phyloP scores from a whole-genome alignment of 768 basidiomycete species.

The Boletus rubropictus region DNA sequence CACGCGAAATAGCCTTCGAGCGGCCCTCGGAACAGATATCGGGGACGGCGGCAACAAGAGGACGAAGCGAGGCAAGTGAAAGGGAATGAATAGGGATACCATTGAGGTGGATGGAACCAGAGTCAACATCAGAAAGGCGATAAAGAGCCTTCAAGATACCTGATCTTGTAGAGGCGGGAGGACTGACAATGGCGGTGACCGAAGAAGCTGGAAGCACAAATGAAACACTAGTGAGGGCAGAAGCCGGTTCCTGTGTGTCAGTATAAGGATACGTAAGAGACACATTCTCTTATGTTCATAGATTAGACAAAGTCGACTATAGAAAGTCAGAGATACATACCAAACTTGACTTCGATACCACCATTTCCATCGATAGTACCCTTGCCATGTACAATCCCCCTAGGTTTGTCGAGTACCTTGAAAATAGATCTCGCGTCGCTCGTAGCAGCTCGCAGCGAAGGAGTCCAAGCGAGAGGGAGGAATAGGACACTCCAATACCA shows the following conservation, averaged over 20 bases:
- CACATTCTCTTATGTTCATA: conserved; percentile 58
- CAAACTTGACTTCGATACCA: conserved; percentile 83
- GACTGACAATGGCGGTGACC: conserved; percentile 86
- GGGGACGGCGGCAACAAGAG: conserved; percentile 85
- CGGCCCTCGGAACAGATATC: conserved; percentile 49
- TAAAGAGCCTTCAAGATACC: conserved; percentile 84
- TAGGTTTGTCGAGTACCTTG: conserved; percentile 72
- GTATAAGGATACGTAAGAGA: conserved; percentile 63
- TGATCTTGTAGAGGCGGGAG: conserved; percentile 77
- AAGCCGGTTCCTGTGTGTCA: conserved; percentile 49
- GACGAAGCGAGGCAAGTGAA: conserved; percentile 72
- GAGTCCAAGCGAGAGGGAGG: conserved; percentile 30
- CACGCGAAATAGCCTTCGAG: conserved; percentile 22
- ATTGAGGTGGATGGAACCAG: conserved; percentile 76
- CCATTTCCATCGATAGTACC: conserved; percentile 68
- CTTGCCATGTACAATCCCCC: conserved; percentile 77
- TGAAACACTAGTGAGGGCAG: conserved; percentile 69
- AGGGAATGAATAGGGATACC: conserved; percentile 85
- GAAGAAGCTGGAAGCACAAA: conserved; percentile 86
- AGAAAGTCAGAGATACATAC: conserved; percentile 35
- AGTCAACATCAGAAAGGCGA: conserved; percentile 86
- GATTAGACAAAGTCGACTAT: neutral
- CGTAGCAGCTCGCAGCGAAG: conserved; percentile 64
- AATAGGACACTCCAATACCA: conserved; percentile 28
- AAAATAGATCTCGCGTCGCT: conserved; percentile 77